These are phyloP conservation scores for Blepharisma japonicum DNA, from an alignment of 73 alveolate genomes.

Conservation along the genomic window DNA sequence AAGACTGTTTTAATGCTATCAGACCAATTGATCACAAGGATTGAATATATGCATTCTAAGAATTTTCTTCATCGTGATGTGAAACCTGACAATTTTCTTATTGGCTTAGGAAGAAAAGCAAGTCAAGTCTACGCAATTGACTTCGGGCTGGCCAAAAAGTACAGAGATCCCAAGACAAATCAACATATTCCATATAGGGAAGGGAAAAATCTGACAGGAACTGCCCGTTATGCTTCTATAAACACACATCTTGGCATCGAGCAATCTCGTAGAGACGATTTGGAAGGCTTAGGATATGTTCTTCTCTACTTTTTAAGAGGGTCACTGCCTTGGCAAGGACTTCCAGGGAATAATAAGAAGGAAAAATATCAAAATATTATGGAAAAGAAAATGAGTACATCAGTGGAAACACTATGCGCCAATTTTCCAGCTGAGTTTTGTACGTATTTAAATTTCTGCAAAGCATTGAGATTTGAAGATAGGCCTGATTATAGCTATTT, in stretches of 20 bases:
- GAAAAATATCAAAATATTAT: conserved; percentile 73
- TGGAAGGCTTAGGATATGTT: conserved; percentile 68
- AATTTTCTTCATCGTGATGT: conserved; percentile 93
- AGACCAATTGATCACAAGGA: conserved; percentile 77
- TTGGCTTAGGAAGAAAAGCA: conserved; percentile 71
- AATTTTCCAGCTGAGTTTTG: conserved; percentile 87
- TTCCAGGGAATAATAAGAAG: conserved; percentile 72
- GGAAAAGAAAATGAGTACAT: conserved; percentile 62
- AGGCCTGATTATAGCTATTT: conserved; percentile 64
- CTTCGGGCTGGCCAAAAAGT: conserved; percentile 92
- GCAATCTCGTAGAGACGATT: conserved; percentile 73
- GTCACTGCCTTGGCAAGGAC: conserved; percentile 87
- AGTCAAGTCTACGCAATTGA: conserved; percentile 76
- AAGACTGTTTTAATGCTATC: conserved; percentile 85
- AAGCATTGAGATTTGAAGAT: conserved; percentile 82
- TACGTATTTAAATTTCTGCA: conserved; percentile 73
- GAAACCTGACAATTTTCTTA: conserved; percentile 81
- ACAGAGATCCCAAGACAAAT: conserved; percentile 49
- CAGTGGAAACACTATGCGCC: conserved; percentile 76
- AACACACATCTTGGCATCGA: conserved; percentile 71
- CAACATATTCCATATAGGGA: conserved; percentile 52
- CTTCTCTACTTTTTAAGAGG: conserved; percentile 50
- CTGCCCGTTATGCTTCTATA: conserved; percentile 69
- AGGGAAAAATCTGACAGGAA: conserved; percentile 52
- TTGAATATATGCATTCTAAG: conserved; percentile 78